phyloP scores from a whole-genome alignment of 176 grass and related monocot species.

The Thalia dealbata region DNA sequence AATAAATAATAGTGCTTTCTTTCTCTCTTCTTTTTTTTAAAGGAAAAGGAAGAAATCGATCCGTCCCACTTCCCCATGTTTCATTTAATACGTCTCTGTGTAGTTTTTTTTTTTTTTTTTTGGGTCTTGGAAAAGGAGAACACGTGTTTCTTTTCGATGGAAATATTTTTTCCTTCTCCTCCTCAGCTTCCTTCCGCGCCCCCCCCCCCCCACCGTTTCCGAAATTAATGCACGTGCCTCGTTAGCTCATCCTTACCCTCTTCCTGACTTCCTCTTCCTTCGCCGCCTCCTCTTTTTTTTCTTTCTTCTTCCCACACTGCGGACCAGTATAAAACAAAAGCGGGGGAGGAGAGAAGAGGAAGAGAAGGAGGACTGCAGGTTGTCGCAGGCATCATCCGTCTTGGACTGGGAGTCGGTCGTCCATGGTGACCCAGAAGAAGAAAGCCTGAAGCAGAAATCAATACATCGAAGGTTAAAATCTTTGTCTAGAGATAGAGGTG shows the following conservation, averaged over 20 bases:
- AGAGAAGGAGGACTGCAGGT: not conserved
- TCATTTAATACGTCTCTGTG: not conserved
- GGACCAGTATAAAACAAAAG: not conserved
- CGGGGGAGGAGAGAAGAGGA: not conserved
- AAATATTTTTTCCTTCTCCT: not conserved
- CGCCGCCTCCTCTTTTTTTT: too few species aligned
- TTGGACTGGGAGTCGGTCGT: too few species aligned
- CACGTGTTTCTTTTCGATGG: constrained; percentile 2
- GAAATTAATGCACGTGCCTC: not conserved
- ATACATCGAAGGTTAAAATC: too few species aligned
- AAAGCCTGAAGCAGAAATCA: not conserved
- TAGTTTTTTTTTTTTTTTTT: too few species aligned
- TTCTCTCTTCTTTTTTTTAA: too few species aligned
- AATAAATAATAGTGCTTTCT: too few species aligned
- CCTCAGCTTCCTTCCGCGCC: not conserved
- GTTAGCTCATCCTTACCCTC: not conserved
- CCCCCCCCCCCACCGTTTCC: too few species aligned
- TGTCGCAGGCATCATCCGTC: too few species aligned
- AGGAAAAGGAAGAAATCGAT: too few species aligned
- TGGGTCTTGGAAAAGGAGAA: not conserved
- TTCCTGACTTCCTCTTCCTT: not conserved
- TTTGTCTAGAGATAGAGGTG: not conserved
- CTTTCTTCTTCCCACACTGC: not conserved
- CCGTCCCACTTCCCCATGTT: too few species aligned
- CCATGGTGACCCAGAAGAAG: not conserved